Evolutionary conservation across 192 early-diverging fungal species (phyloP).

Genomic region (Backusella westeae): DNA sequence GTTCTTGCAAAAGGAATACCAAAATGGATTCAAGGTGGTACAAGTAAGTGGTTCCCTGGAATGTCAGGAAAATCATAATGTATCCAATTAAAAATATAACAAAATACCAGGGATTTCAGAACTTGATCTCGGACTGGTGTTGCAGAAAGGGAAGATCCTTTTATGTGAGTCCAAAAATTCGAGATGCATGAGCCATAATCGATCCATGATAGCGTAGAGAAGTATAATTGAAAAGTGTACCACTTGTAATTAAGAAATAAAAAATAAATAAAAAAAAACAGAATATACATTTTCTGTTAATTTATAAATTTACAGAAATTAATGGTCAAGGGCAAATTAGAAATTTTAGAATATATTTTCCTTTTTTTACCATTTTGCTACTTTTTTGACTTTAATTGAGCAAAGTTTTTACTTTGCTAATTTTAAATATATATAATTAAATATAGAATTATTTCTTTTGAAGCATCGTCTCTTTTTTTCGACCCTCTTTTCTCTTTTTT

Average conservation of each 20-base stretch:
- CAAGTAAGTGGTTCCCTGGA: background rate
- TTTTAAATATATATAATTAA: background rate
- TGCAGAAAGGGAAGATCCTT: background rate
- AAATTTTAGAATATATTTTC: background rate
- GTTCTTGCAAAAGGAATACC: background rate
- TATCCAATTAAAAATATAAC: background rate
- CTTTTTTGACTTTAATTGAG: background rate
- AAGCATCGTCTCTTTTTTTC: background rate
- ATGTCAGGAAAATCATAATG: background rate
- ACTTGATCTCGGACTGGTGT: background rate
- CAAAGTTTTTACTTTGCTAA: background rate
- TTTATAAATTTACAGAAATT: conserved; percentile 7
- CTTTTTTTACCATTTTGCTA: background rate
- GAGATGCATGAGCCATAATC: background rate
- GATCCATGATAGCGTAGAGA: background rate
- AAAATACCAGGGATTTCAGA: background rate
- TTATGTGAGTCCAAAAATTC: background rate
- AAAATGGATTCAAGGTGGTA: background rate
- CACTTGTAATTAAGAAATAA: background rate
- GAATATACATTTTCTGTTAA: conserved; percentile 3
- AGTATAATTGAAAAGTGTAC: background rate
- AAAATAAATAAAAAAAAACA: background rate
- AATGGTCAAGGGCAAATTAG: background rate
- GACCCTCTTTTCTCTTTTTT: too few species aligned
- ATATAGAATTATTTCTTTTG: background rate